Percentiles rank a stretch among this genome's conserved stretches.
Conservation (phyloP, 1,139 yeast genomes). For the Debaryomyces udenii region DNA sequence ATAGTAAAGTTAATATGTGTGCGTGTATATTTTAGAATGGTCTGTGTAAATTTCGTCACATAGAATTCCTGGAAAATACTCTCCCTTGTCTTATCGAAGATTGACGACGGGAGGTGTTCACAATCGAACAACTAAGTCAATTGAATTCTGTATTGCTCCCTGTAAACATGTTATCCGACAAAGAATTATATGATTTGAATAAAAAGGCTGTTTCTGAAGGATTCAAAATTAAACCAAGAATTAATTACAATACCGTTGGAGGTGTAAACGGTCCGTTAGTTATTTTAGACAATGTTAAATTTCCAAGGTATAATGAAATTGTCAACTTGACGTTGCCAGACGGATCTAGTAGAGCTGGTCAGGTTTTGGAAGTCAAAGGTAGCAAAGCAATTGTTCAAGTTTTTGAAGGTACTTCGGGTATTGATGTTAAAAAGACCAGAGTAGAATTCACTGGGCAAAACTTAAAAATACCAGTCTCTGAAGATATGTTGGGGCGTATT, state of each 20-base stretch:
- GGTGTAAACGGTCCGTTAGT: slow-evolving; percentile 99
- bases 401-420: slow-evolving; percentile 97
- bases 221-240: slow-evolving; percentile 85
- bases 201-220: slow-evolving; percentile 91
- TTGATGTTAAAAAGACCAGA: slow-evolving; percentile 94
- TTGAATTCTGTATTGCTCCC: slow-evolving; percentile 7
- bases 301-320: slow-evolving; percentile 94
- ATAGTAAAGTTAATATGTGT: background rate
- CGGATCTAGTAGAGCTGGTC: slow-evolving; percentile 93
- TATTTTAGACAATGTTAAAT: slow-evolving; percentile 92
- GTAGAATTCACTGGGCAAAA: slow-evolving; percentile 97
- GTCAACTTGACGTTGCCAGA: slow-evolving; percentile 96
- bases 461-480: slow-evolving; percentile 91
- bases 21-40: slow-evolving; percentile 11
- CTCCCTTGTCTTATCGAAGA: slow-evolving; percentile 13
- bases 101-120: background rate
- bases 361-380: slow-evolving; percentile 96
- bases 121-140: background rate
- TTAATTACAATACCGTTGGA: slow-evolving; percentile 92
- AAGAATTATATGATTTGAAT: slow-evolving; percentile 74
- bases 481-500: slow-evolving; percentile 96
- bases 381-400: slow-evolving; percentile 97
- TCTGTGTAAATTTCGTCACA: slow-evolving; percentile 12
- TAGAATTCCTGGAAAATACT: slow-evolving; percentile 9
- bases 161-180: slow-evolving; percentile 46